Conservation (phyloP, 306 rosid genomes). For the Rosa rugosa region DNA sequence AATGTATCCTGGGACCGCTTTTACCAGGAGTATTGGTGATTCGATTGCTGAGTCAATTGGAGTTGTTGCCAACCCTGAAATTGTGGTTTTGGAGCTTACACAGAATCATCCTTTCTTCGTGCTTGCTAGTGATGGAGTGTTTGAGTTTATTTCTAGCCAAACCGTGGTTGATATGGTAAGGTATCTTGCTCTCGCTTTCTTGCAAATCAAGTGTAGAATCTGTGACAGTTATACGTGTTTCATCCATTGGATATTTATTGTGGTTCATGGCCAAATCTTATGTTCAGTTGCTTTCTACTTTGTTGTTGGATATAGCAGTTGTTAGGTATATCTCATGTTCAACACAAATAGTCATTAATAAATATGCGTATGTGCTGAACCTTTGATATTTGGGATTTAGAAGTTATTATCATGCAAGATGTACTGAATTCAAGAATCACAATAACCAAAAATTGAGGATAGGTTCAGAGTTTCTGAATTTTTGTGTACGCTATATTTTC, state of each 20-base stretch:
- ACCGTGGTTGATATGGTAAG: slow-evolving; percentile 93
- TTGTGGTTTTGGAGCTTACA: slow-evolving; percentile 83
- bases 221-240: slow-evolving; percentile 9
- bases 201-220: slow-evolving; percentile 17
- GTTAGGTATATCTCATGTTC: not conserved
- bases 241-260: not conserved
- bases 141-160: slow-evolving; percentile 97
- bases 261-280: not conserved
- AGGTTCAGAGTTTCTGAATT: not conserved
- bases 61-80: slow-evolving; percentile 95
- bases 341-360: not conserved
- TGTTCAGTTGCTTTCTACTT: not conserved
- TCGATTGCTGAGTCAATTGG: slow-evolving; percentile 93
- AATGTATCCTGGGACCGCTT: slow-evolving; percentile 98
- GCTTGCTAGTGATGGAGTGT: slow-evolving; percentile 96
- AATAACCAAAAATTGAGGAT: not conserved
- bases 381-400: not conserved
- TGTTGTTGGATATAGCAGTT: not conserved
- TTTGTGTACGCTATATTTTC: not conserved
- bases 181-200: slow-evolving; percentile 23
- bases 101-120: slow-evolving; percentile 85
- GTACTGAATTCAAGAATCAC: not conserved
- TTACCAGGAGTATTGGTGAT: slow-evolving; percentile 93
- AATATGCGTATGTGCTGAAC: not conserved
- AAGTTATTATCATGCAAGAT: not conserved